Base-by-base conservation (phyloP, 2,329 filamentous ascomycete genomes). In the Zasmidium cellare region DNA sequence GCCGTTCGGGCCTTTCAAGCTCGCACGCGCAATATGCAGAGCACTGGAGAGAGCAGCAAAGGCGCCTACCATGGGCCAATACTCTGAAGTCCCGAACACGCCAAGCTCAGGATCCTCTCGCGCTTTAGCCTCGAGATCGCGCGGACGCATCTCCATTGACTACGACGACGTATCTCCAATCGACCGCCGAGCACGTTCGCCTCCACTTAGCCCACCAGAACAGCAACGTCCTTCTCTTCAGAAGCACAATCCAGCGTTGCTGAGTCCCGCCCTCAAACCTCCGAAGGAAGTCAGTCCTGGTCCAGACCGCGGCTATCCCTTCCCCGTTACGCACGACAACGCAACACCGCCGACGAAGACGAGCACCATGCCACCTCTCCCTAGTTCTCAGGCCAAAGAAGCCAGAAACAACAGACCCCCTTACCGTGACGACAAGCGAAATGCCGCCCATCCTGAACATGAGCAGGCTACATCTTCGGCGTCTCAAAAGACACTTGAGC, bases 1-100 rank as follows among this genome's bases (percentile, higher is more conserved):
- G 48, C 64, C 64, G 0, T 63, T 66, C 44, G 64, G 64, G 1
- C 64, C 64, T 3, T 61, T 60, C 56, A 66, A 65, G 49, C 55
- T 66, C 9, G 64, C 62, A 20, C 64, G 59, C 22, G 18, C 46
- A 3, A 25, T 48, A 18, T 35, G 28, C 31, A 51, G 53, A 41
- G 46, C 31, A 3, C 19, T 55, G 11, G 45, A 55, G 46, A 55
- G 35, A 41, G 57, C 57, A 18, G 44, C 48, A 11, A 44, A 47
- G 23, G 9, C 53, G 9, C 19, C 19, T n/a, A 56, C 57, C 16
- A 23, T n/a, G 45, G 18, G 45, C 2, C 23, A 47, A 31, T 14
- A 16, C 14, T 49, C 38, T 14, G 28, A 53, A 16, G 2, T 23
- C 1, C 5, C 6, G 22, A 14, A 31, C 7, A 31, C 20, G 18